Percentiles rank a stretch among this genome's conserved stretches.
Evolutionary conservation across 352 stramenopile genomes (phyloP).

Genomic region (Pythium apleroticum): DNA sequence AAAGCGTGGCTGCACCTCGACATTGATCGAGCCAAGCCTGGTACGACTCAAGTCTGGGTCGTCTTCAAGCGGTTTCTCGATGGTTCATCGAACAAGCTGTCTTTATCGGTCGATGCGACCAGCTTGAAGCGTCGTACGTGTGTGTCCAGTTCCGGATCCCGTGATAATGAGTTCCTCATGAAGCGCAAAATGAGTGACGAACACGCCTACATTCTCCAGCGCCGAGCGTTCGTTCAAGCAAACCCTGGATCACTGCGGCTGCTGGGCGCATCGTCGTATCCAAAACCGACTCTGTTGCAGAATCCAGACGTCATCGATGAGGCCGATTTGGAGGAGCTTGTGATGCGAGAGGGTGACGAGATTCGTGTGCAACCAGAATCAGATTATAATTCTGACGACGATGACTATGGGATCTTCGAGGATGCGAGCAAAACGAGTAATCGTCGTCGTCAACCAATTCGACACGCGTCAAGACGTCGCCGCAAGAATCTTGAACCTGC

Average conservation of each 20-base stretch:
- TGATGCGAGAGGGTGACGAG: constrained; percentile 37
- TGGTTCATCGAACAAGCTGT: neutral
- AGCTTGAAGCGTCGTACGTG: neutral
- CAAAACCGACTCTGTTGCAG: constrained; percentile 51
- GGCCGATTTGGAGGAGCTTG: constrained; percentile 51
- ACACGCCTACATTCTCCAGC: constrained; percentile 68
- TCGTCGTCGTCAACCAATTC: too few species aligned
- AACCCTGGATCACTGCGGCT: constrained; percentile 20
- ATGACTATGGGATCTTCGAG: too few species aligned
- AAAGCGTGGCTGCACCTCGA: neutral
- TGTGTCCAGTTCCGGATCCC: constrained; percentile 20
- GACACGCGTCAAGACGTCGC: constrained; percentile 10
- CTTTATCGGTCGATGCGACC: constrained; percentile 1
- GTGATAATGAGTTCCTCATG: constrained; percentile 49
- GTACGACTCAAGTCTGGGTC: constrained; percentile 16
- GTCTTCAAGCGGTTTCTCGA: constrained; percentile 37
- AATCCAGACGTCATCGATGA: constrained; percentile 45
- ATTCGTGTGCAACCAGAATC: too few species aligned
- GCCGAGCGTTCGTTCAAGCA: constrained; percentile 34
- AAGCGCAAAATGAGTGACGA: constrained; percentile 72
- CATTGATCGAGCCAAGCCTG: neutral
- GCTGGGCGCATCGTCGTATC: constrained; percentile 39
- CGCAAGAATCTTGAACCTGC: neutral
- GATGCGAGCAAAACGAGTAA: too few species aligned
- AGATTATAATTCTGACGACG: too few species aligned